A percentile compares a stretch with the other conserved stretches of the same genome.
phyloP scores from a whole-genome alignment of 2,329 filamentous ascomycete species.

The Ceratocystis diversiconidia region DNA sequence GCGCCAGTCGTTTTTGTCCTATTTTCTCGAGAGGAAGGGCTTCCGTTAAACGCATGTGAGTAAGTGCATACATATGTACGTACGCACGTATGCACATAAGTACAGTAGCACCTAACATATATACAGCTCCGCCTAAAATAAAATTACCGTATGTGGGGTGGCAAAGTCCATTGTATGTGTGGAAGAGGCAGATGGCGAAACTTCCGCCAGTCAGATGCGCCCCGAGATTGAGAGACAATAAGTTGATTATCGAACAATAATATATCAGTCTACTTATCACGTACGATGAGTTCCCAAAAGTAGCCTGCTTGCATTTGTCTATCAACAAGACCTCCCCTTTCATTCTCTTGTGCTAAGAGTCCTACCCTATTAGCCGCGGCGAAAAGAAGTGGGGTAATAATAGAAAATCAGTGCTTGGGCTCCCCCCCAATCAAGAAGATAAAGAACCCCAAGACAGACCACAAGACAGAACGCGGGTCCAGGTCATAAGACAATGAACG shows the following conservation, averaged over 20 bases:
- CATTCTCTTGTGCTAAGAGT: too few species aligned
- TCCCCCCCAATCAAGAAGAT: neutral
- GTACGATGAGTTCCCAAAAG: too few species aligned
- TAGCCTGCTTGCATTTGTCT: too few species aligned
- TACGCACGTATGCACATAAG: neutral
- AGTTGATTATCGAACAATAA: too few species aligned
- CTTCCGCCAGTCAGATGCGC: too few species aligned
- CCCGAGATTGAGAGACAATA: too few species aligned
- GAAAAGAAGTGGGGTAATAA: neutral
- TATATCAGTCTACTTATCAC: too few species aligned
- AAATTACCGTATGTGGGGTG: neutral
- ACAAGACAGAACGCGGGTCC: neutral
- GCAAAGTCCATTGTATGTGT: neutral
- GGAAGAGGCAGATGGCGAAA: too few species aligned
- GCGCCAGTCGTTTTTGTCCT: neutral
- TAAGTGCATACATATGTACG: constrained; percentile 1
- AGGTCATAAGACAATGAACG: neutral
- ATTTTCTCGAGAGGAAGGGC: neutral
- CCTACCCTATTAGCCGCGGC: neutral
- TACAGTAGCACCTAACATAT: neutral
- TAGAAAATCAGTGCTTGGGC: neutral
- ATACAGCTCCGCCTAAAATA: neutral
- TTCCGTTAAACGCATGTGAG: neutral
- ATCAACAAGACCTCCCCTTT: too few species aligned
- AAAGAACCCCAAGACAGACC: neutral